Evolutionary conservation across 2,329 filamentous ascomycete species (phyloP), one percentile per base, ranked within the genome.

Genomic region (Aspergillus floridensis): DNA sequence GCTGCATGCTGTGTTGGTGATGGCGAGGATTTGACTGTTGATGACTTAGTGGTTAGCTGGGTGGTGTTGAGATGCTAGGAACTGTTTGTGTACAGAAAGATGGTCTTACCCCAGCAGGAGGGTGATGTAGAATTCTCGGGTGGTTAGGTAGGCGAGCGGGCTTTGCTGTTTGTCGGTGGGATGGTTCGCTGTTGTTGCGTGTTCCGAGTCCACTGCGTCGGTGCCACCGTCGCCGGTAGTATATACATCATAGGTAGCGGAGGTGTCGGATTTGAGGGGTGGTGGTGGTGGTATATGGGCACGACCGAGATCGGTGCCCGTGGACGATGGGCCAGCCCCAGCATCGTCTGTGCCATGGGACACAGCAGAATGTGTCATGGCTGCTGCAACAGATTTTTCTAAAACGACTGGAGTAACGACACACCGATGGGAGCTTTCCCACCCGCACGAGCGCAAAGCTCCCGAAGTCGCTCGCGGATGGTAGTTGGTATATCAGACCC

Each of bases 1-100:
- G 81, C 96, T 96, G 53, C 93, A 97, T 31, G 86, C 87, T 1
- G 93, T 97, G 77, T 96, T 95, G 80, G 92, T 93, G 60, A 99
- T 86, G 4, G 93, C 87, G 49, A 96, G 86, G 55, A 92, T 76
- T 82, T 97, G 93, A 60, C 85, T 86, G 53, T 49, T 26, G n/a
- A 19, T 6, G 22, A 19, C 68, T 57, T 56, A 55, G 24, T 52
- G 47, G 21, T 24, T 16, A 26, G 44, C 35, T n/a, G 26, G n/a
- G 31, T 11, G 54, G 41, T 6, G 41, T 6, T 22, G 22, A 22
- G 22, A 22, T 22, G 22, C 22, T 22, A 7, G 10, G 1, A 26
- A 51, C 49, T 38, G 41, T 35, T 22, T 22, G n/a, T n/a, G n/a
- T n/a, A n/a, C n/a, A n/a, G n/a, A 3, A 22, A 22, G 22, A 22